Conservation (phyloP, 306 rosid species). For the Acmispon strigosus region DNA sequence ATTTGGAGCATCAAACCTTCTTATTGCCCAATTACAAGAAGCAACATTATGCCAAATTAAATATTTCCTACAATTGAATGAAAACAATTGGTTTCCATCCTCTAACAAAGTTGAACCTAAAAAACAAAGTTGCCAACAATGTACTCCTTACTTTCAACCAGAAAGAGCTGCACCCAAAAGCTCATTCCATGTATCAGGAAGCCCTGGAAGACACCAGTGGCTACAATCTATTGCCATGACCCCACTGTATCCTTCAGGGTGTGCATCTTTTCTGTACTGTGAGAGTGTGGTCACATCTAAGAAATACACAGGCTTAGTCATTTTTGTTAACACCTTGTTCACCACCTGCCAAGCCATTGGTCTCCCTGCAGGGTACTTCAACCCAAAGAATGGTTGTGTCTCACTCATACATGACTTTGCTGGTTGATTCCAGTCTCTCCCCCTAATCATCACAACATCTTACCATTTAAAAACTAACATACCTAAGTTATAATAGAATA, state of each 20-base stretch:
- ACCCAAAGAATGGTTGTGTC: conserved; percentile 55
- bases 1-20: conserved; percentile 23
- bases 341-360: conserved; percentile 81
- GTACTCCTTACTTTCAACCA: conserved; percentile 16
- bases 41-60: conserved; percentile 12
- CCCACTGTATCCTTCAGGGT: conserved; percentile 66
- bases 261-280: conserved; percentile 81
- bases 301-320: conserved; percentile 63
- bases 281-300: conserved; percentile 74
- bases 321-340: conserved; percentile 61
- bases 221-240: conserved; percentile 64
- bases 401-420: conserved; percentile 63
- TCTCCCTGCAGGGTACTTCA: conserved; percentile 77
- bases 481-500: not conserved
- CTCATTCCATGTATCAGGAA: conserved; percentile 94
- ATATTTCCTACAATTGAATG: conserved; percentile 26
- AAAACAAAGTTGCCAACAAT: not conserved
- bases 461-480: not conserved
- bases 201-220: conserved; percentile 97
- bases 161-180: conserved; percentile 63
- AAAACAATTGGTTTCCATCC: conserved; percentile 31
- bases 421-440: conserved; percentile 83
- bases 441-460: conserved; percentile 40
- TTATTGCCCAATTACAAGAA: conserved; percentile 40
- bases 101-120: conserved; percentile 14